These are phyloP conservation scores for Amoebophrya sp. DNA, from an alignment of 169 alveolate genomes.

Conservation along the genomic window DNA sequence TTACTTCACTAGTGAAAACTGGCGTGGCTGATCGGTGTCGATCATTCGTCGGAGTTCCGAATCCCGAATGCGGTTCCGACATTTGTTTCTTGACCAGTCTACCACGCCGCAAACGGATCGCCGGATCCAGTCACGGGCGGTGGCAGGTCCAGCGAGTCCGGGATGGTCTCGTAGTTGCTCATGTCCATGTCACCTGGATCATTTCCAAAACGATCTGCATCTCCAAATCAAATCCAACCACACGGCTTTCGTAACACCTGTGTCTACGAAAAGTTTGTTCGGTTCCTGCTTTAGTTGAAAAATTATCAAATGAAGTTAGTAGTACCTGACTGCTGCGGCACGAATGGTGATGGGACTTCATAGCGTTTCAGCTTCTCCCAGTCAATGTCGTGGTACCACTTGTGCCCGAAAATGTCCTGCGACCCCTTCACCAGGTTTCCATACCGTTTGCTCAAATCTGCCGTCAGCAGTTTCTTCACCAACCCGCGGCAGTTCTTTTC, in stretches of 20 bases:
- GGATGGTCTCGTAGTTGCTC: constrained; percentile 31
- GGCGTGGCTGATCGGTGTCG: too few relatives aligned
- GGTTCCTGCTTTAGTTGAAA: background rate
- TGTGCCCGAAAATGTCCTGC: background rate
- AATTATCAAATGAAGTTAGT: too few relatives aligned
- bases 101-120: constrained; percentile 38
- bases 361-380: constrained; percentile 3
- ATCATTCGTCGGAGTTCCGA: too few relatives aligned
- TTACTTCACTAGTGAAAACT: too few relatives aligned
- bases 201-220: background rate
- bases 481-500: constrained; percentile 20
- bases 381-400: background rate
- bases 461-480: constrained; percentile 76
- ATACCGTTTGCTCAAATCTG: constrained; percentile 83
- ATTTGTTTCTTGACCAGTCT: too few relatives aligned
- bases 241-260: background rate
- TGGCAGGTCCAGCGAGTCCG: constrained; percentile 35
- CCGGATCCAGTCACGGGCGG: constrained; percentile 27
- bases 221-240: background rate
- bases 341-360: constrained; percentile 13
- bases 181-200: constrained; percentile 16
- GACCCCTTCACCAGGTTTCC: constrained; percentile 37
- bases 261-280: too few relatives aligned
- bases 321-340: background rate
- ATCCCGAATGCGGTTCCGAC: too few relatives aligned